A percentile compares a stretch with the other conserved stretches of the same genome.
Evolutionary conservation across 2,329 filamentous ascomycete genomes (phyloP).

Genomic region (Phialemoniopsis sp.): DNA sequence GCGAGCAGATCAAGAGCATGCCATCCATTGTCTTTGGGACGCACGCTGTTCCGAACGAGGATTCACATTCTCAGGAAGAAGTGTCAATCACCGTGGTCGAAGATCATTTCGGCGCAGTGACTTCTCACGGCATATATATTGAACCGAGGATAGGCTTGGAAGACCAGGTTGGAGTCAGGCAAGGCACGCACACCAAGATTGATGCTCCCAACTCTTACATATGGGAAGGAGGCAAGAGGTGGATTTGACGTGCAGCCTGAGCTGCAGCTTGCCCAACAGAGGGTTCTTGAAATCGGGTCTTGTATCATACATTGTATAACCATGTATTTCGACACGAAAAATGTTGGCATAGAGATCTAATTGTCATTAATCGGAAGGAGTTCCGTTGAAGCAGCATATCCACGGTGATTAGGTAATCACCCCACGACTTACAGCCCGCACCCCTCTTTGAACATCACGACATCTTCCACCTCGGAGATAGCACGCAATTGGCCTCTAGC

Average conservation of each 20-base stretch:
- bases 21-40: constrained; percentile 9
- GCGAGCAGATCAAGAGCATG: neutral
- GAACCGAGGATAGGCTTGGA: constrained; percentile 12
- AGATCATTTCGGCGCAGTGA: constrained; percentile 58
- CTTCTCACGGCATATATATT: constrained; percentile 56
- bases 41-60: constrained; percentile 2
- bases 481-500: too few relatives aligned
- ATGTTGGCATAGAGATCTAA: too few relatives aligned
- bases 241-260: constrained; percentile 3
- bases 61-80: neutral
- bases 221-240: constrained; percentile 6
- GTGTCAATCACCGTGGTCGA: constrained; percentile 11
- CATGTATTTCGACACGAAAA: too few relatives aligned
- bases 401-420: too few relatives aligned
- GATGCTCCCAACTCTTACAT: constrained; percentile 40
- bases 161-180: neutral
- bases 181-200: constrained; percentile 32
- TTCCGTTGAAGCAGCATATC: too few relatives aligned
- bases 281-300: too few relatives aligned
- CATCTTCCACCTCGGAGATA: too few relatives aligned
- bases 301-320: too few relatives aligned
- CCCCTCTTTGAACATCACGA: too few relatives aligned
- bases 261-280: too few relatives aligned
- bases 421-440: too few relatives aligned
- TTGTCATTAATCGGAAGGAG: too few relatives aligned